A percentile compares a stretch with the other conserved stretches of the same genome.
phyloP scores from a whole-genome alignment of 345 rosid species.

The Murraya paniculata region DNA sequence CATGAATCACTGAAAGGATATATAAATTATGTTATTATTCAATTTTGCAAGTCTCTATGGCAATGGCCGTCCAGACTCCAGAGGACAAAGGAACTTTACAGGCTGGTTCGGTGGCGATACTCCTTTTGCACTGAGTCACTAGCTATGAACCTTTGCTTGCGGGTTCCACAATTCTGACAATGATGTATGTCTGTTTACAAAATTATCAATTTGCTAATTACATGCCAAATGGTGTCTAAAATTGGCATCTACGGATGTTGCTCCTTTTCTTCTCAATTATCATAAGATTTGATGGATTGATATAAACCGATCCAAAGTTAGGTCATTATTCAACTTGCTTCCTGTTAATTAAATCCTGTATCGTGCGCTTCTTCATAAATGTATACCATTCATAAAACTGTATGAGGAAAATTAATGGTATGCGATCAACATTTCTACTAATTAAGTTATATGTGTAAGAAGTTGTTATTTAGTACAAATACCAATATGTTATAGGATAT shows the following conservation, averaged over 20 bases:
- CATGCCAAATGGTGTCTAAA: neutral
- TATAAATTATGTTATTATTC: neutral
- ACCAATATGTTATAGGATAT: no score
- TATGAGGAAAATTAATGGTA: no score
- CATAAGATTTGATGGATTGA: neutral
- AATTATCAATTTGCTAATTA: neutral
- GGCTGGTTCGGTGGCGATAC: conserved; percentile 10
- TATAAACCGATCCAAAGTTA: neutral
- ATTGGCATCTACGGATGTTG: neutral
- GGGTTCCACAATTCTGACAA: neutral
- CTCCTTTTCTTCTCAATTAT: neutral
- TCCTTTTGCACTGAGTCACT: neutral
- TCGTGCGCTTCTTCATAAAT: no score
- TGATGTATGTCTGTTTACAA: neutral
- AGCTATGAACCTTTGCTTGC: neutral
- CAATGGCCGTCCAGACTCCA: neutral
- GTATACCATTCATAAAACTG: no score
- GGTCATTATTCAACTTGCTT: neutral
- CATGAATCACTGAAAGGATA: no score
- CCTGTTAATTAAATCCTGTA: no score
- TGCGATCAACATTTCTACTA: no score
- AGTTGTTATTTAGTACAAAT: no score
- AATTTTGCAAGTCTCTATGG: neutral
- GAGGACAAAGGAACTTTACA: conserved; percentile 12
- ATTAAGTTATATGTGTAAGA: no score